Evolutionary conservation across 2,329 filamentous ascomycete species (phyloP).

Genomic region (Beauveria scarabaeidicola): DNA sequence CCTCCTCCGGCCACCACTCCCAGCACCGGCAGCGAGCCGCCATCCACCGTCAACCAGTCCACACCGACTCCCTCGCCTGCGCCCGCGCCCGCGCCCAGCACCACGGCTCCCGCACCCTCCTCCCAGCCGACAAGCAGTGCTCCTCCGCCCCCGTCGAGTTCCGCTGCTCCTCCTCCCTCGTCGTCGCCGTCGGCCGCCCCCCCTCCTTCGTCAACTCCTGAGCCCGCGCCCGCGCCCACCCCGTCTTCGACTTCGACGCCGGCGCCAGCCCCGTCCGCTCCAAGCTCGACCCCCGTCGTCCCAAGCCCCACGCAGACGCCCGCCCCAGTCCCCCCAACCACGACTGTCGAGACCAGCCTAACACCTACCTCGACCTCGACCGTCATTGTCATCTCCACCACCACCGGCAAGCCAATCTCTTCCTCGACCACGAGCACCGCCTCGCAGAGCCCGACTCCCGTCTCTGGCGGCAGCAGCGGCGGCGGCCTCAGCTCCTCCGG

Average conservation of each 20-base stretch:
- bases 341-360: neutral
- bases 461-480: conserved; percentile 19
- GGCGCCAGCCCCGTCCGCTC: neutral
- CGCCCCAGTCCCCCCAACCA: neutral
- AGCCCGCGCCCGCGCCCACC: neutral
- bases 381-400: conserved; percentile 21
- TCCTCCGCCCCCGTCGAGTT: neutral
- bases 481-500: conserved; percentile 51
- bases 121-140: neutral
- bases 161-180: neutral
- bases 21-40: neutral
- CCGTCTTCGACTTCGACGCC: conserved; percentile 9
- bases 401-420: conserved; percentile 16
- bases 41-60: neutral
- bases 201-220: neutral
- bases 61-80: neutral
- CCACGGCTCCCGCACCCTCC: neutral
- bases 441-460: conserved; percentile 19
- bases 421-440: conserved; percentile 21
- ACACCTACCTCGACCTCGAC: conserved; percentile 17
- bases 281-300: neutral
- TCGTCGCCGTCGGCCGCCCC: neutral
- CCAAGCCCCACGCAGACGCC: conserved; percentile 9
- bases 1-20: neutral
- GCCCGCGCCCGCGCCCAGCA: neutral